phyloP scores from a whole-genome alignment of 768 basidiomycete genomes.

The Cubamyces lactineus region DNA sequence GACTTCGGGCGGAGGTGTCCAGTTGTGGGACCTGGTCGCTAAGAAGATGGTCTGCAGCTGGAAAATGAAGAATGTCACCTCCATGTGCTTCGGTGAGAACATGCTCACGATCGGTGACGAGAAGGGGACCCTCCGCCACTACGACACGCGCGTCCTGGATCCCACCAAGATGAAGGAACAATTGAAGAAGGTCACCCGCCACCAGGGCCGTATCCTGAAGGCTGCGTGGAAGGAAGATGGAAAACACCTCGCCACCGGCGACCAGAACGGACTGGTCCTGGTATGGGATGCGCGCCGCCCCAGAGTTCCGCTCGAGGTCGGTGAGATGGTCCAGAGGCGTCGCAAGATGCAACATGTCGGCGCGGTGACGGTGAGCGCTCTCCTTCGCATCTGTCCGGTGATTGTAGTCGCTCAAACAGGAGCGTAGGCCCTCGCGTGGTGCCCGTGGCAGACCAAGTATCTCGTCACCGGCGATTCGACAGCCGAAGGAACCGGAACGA shows the following conservation, averaged over 20 bases:
- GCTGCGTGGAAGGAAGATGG: conserved; percentile 72
- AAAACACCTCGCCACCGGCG: conserved; percentile 73
- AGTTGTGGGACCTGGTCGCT: conserved; percentile 71
- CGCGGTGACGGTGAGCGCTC: conserved; percentile 51
- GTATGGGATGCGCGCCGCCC: conserved; percentile 70
- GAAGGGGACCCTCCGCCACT: conserved; percentile 75
- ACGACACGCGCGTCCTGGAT: conserved; percentile 62
- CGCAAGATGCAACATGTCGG: conserved; percentile 76
- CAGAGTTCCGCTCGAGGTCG: conserved; percentile 53
- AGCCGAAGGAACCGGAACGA: conserved; percentile 49
- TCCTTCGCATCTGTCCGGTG: conserved; percentile 7
- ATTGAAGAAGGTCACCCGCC: conserved; percentile 65
- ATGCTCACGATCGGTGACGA: conserved; percentile 66
- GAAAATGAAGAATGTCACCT: conserved; percentile 63
- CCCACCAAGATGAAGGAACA: conserved; percentile 57
- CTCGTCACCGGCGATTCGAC: conserved; percentile 49
- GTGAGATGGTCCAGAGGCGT: conserved; percentile 55
- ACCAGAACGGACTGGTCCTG: conserved; percentile 73
- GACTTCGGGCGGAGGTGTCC: conserved; percentile 63
- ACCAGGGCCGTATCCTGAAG: conserved; percentile 66
- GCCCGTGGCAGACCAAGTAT: conserved; percentile 56
- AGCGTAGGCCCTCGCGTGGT: conserved; percentile 58
- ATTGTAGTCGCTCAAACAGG: neutral
- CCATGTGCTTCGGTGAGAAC: conserved; percentile 67
- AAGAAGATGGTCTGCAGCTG: conserved; percentile 57